Evolutionary conservation across 352 stramenopile genomes (phyloP), one percentile per base, ranked within the genome.

Genomic region (Globisporangium perplexum): DNA sequence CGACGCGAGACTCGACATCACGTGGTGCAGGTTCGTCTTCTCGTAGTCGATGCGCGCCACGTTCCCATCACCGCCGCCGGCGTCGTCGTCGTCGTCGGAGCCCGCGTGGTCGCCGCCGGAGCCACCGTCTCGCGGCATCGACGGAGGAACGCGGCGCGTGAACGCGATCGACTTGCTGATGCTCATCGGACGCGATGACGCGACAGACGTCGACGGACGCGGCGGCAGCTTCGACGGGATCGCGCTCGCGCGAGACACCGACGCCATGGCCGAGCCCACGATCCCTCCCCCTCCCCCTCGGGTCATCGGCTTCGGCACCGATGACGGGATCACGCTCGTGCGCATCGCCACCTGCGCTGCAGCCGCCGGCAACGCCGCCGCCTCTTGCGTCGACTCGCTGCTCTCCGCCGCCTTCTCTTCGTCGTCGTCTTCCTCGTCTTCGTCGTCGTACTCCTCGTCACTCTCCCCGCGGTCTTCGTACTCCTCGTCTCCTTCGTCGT

Each of bases 111-210:
- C 12, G 35, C 11, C 35, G n/a, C 35, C 35, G 2, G 35, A 17
- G 15, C 36, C 36, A 17, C 36, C 17, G 26, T 47, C 48, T 5
- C 47, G 44, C 15, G 57, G 57, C 26, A 52, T 50, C 51, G 26
- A 57, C 14, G 62, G 67, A 18, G 66, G 65, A 15, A 66, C 57
- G 23, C 69, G 70, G 46, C 66, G 69, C 4, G 74, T 74, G 22
- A 90, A 77, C 20, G 80, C 72, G 41, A 93, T 91, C 3, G 80
- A 90, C 57, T 93, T 86, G 56, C 83, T 93, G 31, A 93, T 59
- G 49, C 80, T 93, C 74, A 82, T 90, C 0, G 83, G 78, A 12
- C 77, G 68, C 7, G 67, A 71, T 4, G 66, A 69, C 10, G 59
- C 63, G 4, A 68, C 47, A 2, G 76, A 86, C 18, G 77, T 74